Evolutionary conservation across 2,329 filamentous ascomycete genomes (phyloP).

Genomic region (Arthrobotrys pseudoclavata): DNA sequence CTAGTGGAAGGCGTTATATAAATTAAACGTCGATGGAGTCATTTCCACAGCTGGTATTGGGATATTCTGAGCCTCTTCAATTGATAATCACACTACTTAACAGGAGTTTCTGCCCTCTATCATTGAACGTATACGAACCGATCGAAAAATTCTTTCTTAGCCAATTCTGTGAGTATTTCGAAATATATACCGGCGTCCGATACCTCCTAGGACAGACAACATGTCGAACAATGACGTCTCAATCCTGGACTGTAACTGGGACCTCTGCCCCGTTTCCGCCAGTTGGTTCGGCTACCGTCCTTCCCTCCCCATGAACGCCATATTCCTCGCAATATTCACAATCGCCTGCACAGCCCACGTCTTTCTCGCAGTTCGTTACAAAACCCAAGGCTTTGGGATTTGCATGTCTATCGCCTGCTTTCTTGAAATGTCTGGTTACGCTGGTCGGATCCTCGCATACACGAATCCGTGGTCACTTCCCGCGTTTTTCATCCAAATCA

Average conservation of each 20-base stretch:
- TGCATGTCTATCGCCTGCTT: constrained; percentile 63
- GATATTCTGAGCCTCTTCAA: no score
- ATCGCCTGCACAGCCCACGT: constrained; percentile 64
- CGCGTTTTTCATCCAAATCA: constrained; percentile 72
- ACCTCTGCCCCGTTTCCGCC: constrained; percentile 65
- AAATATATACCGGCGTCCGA: background rate
- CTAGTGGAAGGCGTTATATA: no score
- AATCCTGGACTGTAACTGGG: constrained; percentile 65
- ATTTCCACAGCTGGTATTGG: no score
- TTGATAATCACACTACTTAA: background rate
- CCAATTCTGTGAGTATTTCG: background rate
- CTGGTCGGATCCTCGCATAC: constrained; percentile 72
- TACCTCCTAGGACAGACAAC: background rate
- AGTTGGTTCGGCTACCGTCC: constrained; percentile 72
- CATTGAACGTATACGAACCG: no score
- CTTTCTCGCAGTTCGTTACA: constrained; percentile 35
- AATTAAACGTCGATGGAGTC: background rate
- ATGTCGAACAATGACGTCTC: constrained; percentile 14
- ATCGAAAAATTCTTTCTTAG: no score
- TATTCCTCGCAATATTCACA: constrained; percentile 71
- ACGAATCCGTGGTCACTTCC: constrained; percentile 69
- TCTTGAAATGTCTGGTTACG: constrained; percentile 71
- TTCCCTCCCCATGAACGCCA: constrained; percentile 70
- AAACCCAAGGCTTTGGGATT: constrained; percentile 60
- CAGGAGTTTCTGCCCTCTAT: background rate